Percentiles rank a stretch among this genome's conserved stretches.
phyloP scores from a whole-genome alignment of 306 rosid genomes.

The Chamaecrista fasciculata region DNA sequence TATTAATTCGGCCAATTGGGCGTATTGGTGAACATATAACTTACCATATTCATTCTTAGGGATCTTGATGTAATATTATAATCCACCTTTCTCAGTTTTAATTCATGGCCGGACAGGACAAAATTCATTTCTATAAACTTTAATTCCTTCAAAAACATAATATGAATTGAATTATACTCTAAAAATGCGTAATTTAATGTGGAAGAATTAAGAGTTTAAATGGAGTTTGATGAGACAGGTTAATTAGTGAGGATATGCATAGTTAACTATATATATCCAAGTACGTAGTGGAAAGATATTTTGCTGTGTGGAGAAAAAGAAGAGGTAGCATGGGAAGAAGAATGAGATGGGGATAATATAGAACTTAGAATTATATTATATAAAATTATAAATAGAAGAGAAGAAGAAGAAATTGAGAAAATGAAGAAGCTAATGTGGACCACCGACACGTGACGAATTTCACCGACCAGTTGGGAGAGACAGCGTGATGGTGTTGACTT shows the following conservation, averaged over 20 bases:
- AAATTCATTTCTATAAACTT: neutral
- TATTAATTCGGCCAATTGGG: too few relatives aligned
- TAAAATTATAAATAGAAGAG: neutral
- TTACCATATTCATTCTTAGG: neutral
- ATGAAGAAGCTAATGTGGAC: slow-evolving; percentile 37
- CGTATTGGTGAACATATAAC: neutral
- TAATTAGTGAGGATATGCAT: too few relatives aligned
- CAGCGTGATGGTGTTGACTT: slow-evolving; percentile 57
- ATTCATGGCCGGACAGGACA: neutral
- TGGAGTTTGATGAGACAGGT: too few relatives aligned
- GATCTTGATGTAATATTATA: neutral
- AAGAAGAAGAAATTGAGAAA: neutral
- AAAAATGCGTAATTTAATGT: neutral
- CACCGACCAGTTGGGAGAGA: slow-evolving; percentile 53
- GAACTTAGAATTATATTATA: neutral
- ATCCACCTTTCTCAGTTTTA: too few relatives aligned
- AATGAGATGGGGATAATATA: neutral
- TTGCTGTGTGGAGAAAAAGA: neutral
- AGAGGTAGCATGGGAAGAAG: neutral
- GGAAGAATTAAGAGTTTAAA: too few relatives aligned
- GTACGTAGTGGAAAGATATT: too few relatives aligned
- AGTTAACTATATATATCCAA: too few relatives aligned
- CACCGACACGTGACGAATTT: slow-evolving; percentile 74
- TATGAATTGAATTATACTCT: neutral
- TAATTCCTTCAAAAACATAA: neutral